Conservation (phyloP, 2,329 filamentous ascomycete species). For the Colletotrichum sp. region DNA sequence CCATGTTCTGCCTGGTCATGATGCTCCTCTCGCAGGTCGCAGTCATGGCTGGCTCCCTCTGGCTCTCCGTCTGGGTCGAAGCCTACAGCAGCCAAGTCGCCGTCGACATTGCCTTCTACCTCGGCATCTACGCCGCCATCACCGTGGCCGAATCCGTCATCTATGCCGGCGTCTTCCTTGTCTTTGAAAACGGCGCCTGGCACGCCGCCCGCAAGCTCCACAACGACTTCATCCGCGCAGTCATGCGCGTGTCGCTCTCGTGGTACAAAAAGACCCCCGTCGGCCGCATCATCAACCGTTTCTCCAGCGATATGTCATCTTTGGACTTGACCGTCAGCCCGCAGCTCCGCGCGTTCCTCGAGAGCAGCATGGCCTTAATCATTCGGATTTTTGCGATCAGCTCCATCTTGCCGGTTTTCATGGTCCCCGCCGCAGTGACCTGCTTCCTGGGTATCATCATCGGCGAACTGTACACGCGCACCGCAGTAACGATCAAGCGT, state of each 20-base stretch:
- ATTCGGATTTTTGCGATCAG: slow-evolving; percentile 53
- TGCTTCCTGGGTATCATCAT: slow-evolving; percentile 50
- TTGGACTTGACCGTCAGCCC: slow-evolving; percentile 53
- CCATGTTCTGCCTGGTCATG: slow-evolving; percentile 40
- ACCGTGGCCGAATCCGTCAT: slow-evolving; percentile 47
- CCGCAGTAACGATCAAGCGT: slow-evolving; percentile 50
- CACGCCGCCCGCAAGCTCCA: slow-evolving; percentile 59
- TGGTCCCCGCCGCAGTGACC: slow-evolving; percentile 49
- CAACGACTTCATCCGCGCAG: slow-evolving; percentile 53
- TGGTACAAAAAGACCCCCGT: slow-evolving; percentile 62
- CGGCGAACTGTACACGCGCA: slow-evolving; percentile 56
- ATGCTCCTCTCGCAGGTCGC: slow-evolving; percentile 45
- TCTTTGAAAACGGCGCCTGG: slow-evolving; percentile 62
- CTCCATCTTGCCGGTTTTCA: slow-evolving; percentile 57
- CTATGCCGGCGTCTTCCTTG: slow-evolving; percentile 45
- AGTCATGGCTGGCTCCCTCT: slow-evolving; percentile 47
- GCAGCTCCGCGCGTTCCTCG: slow-evolving; percentile 48
- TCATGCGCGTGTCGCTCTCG: slow-evolving; percentile 58
- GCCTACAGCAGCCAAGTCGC: slow-evolving; percentile 49
- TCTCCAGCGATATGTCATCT: slow-evolving; percentile 62
- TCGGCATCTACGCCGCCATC: slow-evolving; percentile 55
- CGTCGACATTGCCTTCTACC: slow-evolving; percentile 53
- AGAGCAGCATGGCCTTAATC: slow-evolving; percentile 45
- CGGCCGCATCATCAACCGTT: slow-evolving; percentile 59
- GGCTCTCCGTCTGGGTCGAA: slow-evolving; percentile 60